Evolutionary conservation across 495 filamentous ascomycete species (phyloP).

Genomic region (Neohortaea acidophila): DNA sequence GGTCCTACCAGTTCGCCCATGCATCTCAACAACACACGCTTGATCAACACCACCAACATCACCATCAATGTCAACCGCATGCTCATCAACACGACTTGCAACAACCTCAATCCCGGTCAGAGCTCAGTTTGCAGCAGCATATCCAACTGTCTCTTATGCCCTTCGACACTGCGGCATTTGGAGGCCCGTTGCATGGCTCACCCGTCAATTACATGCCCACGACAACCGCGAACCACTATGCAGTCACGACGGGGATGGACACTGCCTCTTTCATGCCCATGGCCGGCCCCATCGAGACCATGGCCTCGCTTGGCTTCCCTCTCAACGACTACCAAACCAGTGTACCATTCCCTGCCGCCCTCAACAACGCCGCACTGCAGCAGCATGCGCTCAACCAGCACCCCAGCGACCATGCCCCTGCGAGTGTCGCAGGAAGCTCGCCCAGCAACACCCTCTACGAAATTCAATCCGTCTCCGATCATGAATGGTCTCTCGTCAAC

Average conservation of each 20-base stretch:
- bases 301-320: slow-evolving; percentile 35
- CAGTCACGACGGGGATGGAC: slow-evolving; percentile 50
- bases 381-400: slow-evolving; percentile 10
- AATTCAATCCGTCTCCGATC: slow-evolving; percentile 70
- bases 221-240: slow-evolving; percentile 35
- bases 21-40: slow-evolving; percentile 32
- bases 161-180: slow-evolving; percentile 31
- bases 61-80: slow-evolving; percentile 32
- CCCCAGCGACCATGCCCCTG: slow-evolving; percentile 15
- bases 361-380: slow-evolving; percentile 7
- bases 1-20: slow-evolving; percentile 34
- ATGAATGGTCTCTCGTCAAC: slow-evolving; percentile 46
- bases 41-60: slow-evolving; percentile 36
- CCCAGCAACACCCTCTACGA: slow-evolving; percentile 72
- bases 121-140: slow-evolving; percentile 33
- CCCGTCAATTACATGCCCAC: slow-evolving; percentile 58
- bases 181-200: slow-evolving; percentile 38
- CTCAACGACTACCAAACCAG: slow-evolving; percentile 57
- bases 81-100: slow-evolving; percentile 16
- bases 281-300: slow-evolving; percentile 46
- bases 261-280: slow-evolving; percentile 47
- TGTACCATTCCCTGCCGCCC: slow-evolving; percentile 7
- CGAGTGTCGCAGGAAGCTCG: slow-evolving; percentile 49
- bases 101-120: too few species aligned
- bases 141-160: slow-evolving; percentile 37